phyloP scores from a whole-genome alignment of 129 eudicot species.

The Flaveria trinervia region DNA sequence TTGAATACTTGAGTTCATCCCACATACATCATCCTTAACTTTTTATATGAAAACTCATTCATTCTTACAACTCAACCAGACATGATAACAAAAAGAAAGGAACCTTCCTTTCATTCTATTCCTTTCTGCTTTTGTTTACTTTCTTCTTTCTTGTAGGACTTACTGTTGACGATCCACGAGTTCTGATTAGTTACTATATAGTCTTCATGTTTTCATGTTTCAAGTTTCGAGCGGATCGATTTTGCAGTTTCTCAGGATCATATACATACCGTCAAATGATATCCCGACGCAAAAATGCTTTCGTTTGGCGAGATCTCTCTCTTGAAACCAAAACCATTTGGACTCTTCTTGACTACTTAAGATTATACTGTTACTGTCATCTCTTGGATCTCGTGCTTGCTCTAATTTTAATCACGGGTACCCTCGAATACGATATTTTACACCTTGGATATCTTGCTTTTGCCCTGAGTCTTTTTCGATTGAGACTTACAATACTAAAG shows the following conservation, averaged over 20 bases:
- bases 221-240: constrained; percentile 90
- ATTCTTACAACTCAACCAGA: neutral
- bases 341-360: constrained; percentile 90
- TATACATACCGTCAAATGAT: constrained; percentile 83
- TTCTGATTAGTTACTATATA: constrained; percentile 75
- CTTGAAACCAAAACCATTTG: constrained; percentile 98
- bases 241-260: constrained; percentile 70
- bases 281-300: constrained; percentile 81
- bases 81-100: constrained; percentile 9
- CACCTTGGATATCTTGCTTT: constrained; percentile 98
- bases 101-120: neutral
- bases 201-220: constrained; percentile 88
- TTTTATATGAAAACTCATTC: constrained; percentile 2
- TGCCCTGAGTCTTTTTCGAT: constrained; percentile 83
- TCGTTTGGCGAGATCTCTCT: constrained; percentile 96
- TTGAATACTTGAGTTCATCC: neutral
- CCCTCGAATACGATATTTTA: constrained; percentile 89
- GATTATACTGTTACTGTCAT: constrained; percentile 97
- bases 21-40: neutral
- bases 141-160: constrained; percentile 55
- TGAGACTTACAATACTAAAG: constrained; percentile 82
- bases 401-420: constrained; percentile 83
- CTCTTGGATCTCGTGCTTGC: constrained; percentile 93
- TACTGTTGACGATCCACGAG: constrained; percentile 88
- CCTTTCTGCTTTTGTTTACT: constrained; percentile 14